These are phyloP conservation scores for Monosporascus ibericus DNA, from an alignment of 2,329 filamentous ascomycete species.

Conservation along the genomic window DNA sequence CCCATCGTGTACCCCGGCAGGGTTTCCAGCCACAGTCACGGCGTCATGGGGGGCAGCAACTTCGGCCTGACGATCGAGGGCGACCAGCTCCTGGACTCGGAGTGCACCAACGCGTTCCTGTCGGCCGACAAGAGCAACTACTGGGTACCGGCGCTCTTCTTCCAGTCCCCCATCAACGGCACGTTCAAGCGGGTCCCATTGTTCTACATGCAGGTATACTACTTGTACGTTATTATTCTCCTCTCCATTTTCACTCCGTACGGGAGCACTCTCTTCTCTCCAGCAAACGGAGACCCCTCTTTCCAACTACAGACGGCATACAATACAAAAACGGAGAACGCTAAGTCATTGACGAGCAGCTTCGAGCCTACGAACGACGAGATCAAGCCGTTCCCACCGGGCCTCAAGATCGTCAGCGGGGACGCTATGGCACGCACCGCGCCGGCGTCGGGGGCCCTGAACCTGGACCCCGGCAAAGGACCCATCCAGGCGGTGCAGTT, in stretches of 20 bases:
- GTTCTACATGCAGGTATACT: slow-evolving; percentile 47
- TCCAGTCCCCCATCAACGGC: slow-evolving; percentile 43
- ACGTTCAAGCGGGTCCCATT: slow-evolving; percentile 49
- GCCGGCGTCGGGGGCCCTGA: slow-evolving; percentile 43
- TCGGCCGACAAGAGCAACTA: slow-evolving; percentile 55
- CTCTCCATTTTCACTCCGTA: background rate
- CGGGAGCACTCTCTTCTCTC: background rate
- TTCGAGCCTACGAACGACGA: slow-evolving; percentile 10
- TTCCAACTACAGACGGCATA: background rate
- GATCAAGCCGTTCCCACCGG: slow-evolving; percentile 43
- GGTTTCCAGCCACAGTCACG: slow-evolving; percentile 48
- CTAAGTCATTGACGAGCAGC: slow-evolving; percentile 8
- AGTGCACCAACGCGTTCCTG: slow-evolving; percentile 53
- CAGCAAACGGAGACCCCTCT: background rate
- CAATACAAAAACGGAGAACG: slow-evolving; percentile 45
- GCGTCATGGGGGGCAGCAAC: slow-evolving; percentile 48
- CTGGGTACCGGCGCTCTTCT: slow-evolving; percentile 56
- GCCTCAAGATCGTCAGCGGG: slow-evolving; percentile 44
- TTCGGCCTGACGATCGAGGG: slow-evolving; percentile 41
- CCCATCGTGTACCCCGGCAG: slow-evolving; percentile 46
- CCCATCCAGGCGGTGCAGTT: slow-evolving; percentile 49
- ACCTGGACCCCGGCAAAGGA: slow-evolving; percentile 47
- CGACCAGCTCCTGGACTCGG: slow-evolving; percentile 37
- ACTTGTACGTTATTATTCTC: slow-evolving; percentile 32
- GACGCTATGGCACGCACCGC: slow-evolving; percentile 26